Conservation (phyloP, 352 stramenopile species). For the Phytophthora multivora region DNA sequence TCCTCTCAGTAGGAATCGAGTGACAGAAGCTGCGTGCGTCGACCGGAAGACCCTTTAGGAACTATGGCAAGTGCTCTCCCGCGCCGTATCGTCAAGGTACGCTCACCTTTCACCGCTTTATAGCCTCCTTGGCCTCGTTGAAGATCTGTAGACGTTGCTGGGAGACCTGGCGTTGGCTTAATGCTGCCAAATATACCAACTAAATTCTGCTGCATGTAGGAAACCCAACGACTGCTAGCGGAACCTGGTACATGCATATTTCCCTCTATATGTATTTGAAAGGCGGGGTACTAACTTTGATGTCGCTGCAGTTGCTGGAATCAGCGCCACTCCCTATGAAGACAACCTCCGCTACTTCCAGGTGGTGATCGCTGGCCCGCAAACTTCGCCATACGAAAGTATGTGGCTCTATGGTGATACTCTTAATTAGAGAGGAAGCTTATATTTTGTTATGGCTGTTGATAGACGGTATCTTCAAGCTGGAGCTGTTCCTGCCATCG, state of each 20-base stretch:
- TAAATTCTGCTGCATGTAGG: constrained; percentile 47
- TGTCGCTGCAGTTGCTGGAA: constrained; percentile 86
- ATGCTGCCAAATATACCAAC: constrained; percentile 1
- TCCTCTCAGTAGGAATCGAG: constrained; percentile 23
- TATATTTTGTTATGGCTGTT: not conserved
- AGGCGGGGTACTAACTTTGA: not conserved
- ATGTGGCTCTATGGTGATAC: constrained; percentile 32
- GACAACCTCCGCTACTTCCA: constrained; percentile 99
- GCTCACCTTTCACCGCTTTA: not conserved
- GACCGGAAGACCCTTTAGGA: constrained; percentile 10
- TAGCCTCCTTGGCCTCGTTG: not conserved
- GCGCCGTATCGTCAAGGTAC: constrained; percentile 78
- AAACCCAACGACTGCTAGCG: constrained; percentile 95
- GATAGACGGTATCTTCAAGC: constrained; percentile 92
- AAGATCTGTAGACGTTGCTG: not conserved
- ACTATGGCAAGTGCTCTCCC: constrained; percentile 66
- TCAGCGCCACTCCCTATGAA: constrained; percentile 96
- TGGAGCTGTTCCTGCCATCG: constrained; percentile 97
- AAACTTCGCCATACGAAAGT: constrained; percentile 96
- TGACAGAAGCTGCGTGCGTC: constrained; percentile 3
- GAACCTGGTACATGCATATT: constrained; percentile 80
- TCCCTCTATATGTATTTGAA: not conserved
- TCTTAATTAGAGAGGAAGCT: constrained; percentile 2
- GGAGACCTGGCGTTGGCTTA: not conserved
- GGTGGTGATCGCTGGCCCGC: constrained; percentile 96